Evolutionary conservation across 768 basidiomycete species (phyloP).

Genomic region (Cystobasidium ongulense): DNA sequence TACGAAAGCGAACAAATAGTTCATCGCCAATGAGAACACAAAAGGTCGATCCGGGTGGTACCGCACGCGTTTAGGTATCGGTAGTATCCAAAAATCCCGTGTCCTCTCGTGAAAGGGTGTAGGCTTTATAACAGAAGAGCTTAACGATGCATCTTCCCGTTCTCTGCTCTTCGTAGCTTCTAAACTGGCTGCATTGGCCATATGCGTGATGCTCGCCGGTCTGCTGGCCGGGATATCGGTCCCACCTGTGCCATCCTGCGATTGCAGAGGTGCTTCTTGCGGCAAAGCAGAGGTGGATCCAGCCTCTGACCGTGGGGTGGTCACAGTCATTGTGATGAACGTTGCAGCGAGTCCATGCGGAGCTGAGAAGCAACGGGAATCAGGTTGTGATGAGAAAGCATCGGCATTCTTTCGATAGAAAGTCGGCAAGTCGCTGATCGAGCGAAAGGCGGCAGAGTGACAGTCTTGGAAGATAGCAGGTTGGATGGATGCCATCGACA

Average conservation of each 20-base stretch:
- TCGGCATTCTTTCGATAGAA: too few species aligned
- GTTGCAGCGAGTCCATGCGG: not conserved
- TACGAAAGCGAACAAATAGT: conserved; percentile 55
- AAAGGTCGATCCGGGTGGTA: conserved; percentile 53
- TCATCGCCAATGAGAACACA: conserved; percentile 53
- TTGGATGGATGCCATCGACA: too few species aligned
- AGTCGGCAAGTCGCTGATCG: too few species aligned
- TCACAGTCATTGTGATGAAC: not conserved
- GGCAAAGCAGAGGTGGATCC: not conserved
- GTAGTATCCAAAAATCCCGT: conserved; percentile 57
- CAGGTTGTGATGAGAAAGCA: not conserved
- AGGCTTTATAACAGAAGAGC: not conserved
- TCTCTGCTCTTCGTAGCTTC: not conserved
- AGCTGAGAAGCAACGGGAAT: not conserved
- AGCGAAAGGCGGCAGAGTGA: too few species aligned
- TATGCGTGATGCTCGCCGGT: not conserved
- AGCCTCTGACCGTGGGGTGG: not conserved
- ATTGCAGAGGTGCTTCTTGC: not conserved
- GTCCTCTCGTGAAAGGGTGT: conserved; percentile 41
- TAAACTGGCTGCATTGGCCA: not conserved
- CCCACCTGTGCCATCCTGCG: not conserved
- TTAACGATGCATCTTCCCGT: not conserved
- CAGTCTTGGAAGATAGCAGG: too few species aligned
- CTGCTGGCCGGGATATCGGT: not conserved
- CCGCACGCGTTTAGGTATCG: conserved; percentile 56